Percentiles rank a stretch among this genome's conserved stretches.
Evolutionary conservation across 2,329 filamentous ascomycete species (phyloP).

Genomic region (Neofusicoccum ribis): DNA sequence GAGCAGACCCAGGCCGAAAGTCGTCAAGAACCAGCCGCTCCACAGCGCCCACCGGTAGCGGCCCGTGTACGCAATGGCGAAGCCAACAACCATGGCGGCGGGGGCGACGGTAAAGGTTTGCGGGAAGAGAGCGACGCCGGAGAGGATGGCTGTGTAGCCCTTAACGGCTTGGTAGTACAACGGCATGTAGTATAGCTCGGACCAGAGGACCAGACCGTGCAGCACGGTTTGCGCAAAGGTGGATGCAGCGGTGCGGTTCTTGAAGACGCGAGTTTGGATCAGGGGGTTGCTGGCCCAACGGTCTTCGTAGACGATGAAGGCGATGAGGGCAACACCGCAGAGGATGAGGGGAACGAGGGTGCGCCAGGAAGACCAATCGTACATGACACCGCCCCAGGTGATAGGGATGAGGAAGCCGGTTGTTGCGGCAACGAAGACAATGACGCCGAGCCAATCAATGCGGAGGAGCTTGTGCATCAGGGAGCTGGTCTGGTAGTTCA

Average conservation of each 20-base stretch:
- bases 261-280: conserved; percentile 48
- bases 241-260: conserved; percentile 51
- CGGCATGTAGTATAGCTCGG: conserved; percentile 44
- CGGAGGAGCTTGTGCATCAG: conserved; percentile 51
- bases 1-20: conserved; percentile 59
- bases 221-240: conserved; percentile 57
- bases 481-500: conserved; percentile 50
- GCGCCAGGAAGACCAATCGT: conserved; percentile 62
- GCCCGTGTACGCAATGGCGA: conserved; percentile 57
- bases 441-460: conserved; percentile 64
- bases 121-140: conserved; percentile 43
- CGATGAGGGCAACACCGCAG: conserved; percentile 53
- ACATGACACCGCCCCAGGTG: conserved; percentile 67
- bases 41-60: conserved; percentile 63
- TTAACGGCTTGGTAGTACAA: conserved; percentile 46
- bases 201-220: conserved; percentile 55
- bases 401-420: conserved; percentile 63
- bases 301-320: conserved; percentile 58
- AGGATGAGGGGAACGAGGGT: conserved; percentile 63
- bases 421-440: conserved; percentile 60
- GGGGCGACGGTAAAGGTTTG: conserved; percentile 62
- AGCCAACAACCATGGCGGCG: conserved; percentile 57
- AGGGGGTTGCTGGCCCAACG: conserved; percentile 53
- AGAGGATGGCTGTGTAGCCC: conserved; percentile 38
- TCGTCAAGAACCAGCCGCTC: conserved; percentile 61